These are phyloP conservation scores for Chlorokybus atmophyticus DNA, from an alignment of 139 green algal species.

Conservation along the genomic window DNA sequence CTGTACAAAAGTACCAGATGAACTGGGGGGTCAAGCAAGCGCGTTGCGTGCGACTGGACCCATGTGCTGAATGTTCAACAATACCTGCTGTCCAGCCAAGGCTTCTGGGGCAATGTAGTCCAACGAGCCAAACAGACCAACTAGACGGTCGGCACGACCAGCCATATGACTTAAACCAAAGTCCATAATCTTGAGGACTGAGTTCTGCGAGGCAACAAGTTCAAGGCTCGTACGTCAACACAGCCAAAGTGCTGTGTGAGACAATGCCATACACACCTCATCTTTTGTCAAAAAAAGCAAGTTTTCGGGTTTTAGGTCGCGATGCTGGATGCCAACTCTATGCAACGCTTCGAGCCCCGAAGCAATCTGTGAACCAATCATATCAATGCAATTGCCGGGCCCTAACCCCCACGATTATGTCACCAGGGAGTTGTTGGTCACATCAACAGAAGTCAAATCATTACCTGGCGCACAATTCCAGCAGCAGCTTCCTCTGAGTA, in stretches of 20 bases:
- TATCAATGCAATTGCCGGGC: too few species aligned
- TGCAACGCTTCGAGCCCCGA: conserved; percentile 19
- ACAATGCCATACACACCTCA: too few species aligned
- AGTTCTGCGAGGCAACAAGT: too few species aligned
- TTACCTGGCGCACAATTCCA: not conserved
- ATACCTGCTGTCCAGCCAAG: too few species aligned
- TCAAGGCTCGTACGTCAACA: too few species aligned
- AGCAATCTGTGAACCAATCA: too few species aligned
- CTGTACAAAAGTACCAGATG: conserved; percentile 54
- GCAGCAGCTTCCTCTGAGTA: not conserved
- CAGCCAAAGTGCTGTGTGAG: too few species aligned
- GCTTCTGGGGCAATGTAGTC: conserved; percentile 31
- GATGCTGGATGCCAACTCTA: conserved; percentile 17
- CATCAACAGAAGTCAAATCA: not conserved
- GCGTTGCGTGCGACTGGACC: too few species aligned
- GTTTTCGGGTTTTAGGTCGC: conserved; percentile 81
- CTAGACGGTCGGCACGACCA: conserved; percentile 1
- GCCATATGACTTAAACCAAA: conserved; percentile 58
- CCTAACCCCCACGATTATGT: conserved; percentile 8
- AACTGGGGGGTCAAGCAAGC: too few species aligned
- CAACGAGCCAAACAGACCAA: conserved; percentile 23
- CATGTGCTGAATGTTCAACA: too few species aligned
- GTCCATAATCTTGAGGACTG: conserved; percentile 81
- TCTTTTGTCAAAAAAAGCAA: conserved; percentile 74
- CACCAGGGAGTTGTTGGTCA: not conserved